Percentiles rank a stretch among this genome's conserved stretches.
Conservation (phyloP, 305 asterid species). For the Fraxinus velutina region DNA sequence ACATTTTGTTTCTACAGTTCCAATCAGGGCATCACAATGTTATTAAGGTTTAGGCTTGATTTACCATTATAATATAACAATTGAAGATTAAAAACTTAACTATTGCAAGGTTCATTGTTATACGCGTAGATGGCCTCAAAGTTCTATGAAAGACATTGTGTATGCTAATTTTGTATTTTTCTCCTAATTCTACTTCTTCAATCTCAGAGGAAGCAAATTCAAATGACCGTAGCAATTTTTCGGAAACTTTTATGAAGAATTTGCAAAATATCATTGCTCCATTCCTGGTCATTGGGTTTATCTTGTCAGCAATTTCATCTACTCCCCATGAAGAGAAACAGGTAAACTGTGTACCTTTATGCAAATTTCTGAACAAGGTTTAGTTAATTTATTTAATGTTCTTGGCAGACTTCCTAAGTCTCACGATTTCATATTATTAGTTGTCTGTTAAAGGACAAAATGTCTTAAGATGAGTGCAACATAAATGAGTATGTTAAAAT, state of each 20-base stretch:
- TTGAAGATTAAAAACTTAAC: slow-evolving; percentile 4
- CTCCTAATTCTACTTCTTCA: slow-evolving; percentile 15
- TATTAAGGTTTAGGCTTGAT: slow-evolving; percentile 7
- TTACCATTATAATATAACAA: neutral
- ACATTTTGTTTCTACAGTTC: neutral
- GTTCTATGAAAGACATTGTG: neutral
- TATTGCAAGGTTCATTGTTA: neutral
- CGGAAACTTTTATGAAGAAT: slow-evolving; percentile 30
- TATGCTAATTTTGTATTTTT: neutral
- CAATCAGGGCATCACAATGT: slow-evolving; percentile 13
- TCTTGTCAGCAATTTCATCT: slow-evolving; percentile 37
- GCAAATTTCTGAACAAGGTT: slow-evolving; percentile 3
- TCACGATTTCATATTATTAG: neutral
- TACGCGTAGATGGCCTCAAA: neutral
- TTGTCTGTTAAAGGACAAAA: neutral
- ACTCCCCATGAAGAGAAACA: slow-evolving; percentile 53
- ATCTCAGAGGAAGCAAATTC: slow-evolving; percentile 62
- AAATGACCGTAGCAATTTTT: slow-evolving; percentile 35
- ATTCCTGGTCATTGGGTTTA: slow-evolving; percentile 43
- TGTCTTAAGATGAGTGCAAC: neutral
- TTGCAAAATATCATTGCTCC: slow-evolving; percentile 38
- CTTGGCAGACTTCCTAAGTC: neutral
- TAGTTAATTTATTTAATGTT: slow-evolving; percentile 12
- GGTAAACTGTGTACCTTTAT: slow-evolving; percentile 34
- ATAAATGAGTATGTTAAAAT: neutral